These are phyloP conservation scores for Cocos nucifera DNA, from an alignment of 176 grass and related monocot genomes.

Conservation along the genomic window DNA sequence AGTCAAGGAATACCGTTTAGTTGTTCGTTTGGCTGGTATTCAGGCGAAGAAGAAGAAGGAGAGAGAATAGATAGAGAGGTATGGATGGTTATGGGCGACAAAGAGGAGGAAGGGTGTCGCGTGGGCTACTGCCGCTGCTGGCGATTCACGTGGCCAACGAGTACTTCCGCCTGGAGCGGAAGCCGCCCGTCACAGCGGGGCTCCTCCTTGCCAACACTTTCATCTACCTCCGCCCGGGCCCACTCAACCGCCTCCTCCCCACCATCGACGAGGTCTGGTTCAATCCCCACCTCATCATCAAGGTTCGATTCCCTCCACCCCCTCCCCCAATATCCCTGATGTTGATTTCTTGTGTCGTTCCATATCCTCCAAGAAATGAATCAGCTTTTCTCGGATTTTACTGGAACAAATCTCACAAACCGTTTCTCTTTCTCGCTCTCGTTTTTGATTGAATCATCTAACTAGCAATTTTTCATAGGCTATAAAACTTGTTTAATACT, in stretches of 20 bases:
- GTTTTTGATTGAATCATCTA: no score
- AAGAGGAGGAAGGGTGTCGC: conserved; percentile 10
- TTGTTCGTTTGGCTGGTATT: no score
- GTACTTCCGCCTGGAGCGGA: conserved; percentile 46
- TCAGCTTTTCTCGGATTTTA: no score
- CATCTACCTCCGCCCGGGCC: conserved; percentile 62
- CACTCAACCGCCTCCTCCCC: conserved; percentile 67
- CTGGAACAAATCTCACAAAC: no score
- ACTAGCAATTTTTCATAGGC: no score
- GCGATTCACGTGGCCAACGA: conserved; percentile 60
- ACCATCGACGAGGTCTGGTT: conserved; percentile 44
- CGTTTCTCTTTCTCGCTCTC: no score
- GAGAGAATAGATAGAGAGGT: background rate
- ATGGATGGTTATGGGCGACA: background rate
- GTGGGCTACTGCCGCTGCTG: conserved; percentile 67
- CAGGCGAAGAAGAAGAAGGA: background rate
- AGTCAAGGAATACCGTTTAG: background rate
- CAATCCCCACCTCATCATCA: conserved; percentile 77
- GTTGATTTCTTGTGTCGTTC: background rate
- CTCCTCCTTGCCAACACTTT: conserved; percentile 72
- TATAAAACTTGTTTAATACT: no score
- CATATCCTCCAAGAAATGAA: background rate
- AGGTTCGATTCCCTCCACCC: conserved; percentile 28
- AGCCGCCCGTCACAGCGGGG: conserved; percentile 68
- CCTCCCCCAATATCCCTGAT: background rate